phyloP scores from a whole-genome alignment of 805 yeast genomes.

The Tetrapisispora iriomotensis region DNA sequence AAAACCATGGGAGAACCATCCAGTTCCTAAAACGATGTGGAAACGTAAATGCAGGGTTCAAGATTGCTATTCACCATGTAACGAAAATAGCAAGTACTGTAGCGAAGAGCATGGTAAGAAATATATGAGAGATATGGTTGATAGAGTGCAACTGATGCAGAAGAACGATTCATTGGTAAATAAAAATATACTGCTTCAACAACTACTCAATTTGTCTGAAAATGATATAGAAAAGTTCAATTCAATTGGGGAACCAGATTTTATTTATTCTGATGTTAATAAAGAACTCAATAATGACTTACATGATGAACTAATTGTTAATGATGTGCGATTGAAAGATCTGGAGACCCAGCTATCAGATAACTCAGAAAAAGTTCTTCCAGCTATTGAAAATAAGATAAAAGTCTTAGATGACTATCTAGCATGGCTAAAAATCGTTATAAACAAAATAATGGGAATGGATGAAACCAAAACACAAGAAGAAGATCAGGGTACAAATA shows the following conservation, averaged over 20 bases:
- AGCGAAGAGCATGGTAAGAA: constrained; percentile 54
- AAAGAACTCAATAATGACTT: constrained; percentile 9
- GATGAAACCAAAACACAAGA: not conserved
- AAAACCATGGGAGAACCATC: constrained; percentile 1
- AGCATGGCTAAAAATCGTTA: constrained; percentile 25
- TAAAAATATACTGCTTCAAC: constrained; percentile 6
- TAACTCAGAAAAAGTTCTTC: constrained; percentile 9
- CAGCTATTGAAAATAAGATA: constrained; percentile 8
- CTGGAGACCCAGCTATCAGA: constrained; percentile 9
- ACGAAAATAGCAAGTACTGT: constrained; percentile 57
- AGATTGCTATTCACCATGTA: constrained; percentile 36
- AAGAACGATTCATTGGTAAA: not conserved
- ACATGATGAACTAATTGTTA: constrained; percentile 10
- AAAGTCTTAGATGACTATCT: constrained; percentile 17
- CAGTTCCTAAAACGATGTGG: constrained; percentile 50
- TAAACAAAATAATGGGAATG: constrained; percentile 8
- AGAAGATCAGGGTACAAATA: constrained; percentile 1
- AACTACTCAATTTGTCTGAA: constrained; percentile 7
- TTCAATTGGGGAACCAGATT: constrained; percentile 13
- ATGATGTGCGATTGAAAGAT: constrained; percentile 13
- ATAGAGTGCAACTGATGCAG: not conserved
- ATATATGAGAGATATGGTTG: constrained; percentile 12
- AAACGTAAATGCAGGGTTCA: constrained; percentile 62
- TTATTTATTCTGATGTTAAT: constrained; percentile 12
- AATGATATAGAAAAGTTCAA: constrained; percentile 10